Evolutionary conservation across 768 basidiomycete species (phyloP), one percentile per base, ranked within the genome.

Genomic region (Russula dissimulans): DNA sequence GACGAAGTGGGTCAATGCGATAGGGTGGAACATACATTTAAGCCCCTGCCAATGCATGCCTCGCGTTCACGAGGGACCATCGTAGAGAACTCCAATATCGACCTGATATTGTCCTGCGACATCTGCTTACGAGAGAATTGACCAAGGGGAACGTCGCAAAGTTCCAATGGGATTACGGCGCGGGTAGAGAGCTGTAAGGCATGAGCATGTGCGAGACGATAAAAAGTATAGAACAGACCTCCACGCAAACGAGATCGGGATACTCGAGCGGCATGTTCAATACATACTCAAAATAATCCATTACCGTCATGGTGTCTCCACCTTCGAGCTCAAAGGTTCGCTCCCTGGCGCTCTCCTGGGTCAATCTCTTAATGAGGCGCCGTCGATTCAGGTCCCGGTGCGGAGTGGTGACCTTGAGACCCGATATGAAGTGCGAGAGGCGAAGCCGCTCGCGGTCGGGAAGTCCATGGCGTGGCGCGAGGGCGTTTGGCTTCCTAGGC

Each of bases 51-150:
- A 54, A 89, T 86, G 56, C 77, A 79, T 2, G 63, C 67, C 5
- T 87, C 74, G 8, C 86, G 79, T 0, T 84, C 81, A 0, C 64
- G 60, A 0, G 89, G 89, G 43, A 67, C 78, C 74, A 80, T 81
- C 0, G 84, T 85, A 0, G 89, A 79, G 61, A 91, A 90, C 0
- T 76, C 75, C 0, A 89, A 74, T 3, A 90, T 78, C 1, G 78
- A 75, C 49, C 78, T 78, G 0, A 83, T 82, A 63, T 82, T 81
- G 44, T 87, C 83, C 0, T 81, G 76, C 0, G 86, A 83, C 0
- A 91, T 75, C 48, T 86, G 81, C 65, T 85, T 88, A 41, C 82
- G 78, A 77, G 85, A 82, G 22, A 88, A 79, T 66, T 91, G 89
- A 0, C 87, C 88, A 0, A 76, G 68, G 0, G 78, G 76, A 4